Evolutionary conservation across 1,284 basidiomycete genomes (phyloP).

Genomic region (Ustilago bromivora): DNA sequence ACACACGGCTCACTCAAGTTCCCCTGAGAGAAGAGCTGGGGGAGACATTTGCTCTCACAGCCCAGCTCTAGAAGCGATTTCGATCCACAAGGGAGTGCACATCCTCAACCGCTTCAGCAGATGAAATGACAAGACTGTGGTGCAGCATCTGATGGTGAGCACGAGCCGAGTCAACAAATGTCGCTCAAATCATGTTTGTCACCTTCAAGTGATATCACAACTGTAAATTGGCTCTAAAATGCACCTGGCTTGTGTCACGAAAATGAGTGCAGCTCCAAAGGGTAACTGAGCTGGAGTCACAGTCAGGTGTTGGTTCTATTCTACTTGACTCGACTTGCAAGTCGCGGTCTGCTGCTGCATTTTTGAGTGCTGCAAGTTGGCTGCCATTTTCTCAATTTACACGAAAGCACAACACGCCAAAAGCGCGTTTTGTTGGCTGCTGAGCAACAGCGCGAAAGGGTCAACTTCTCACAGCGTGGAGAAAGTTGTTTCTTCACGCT

Average conservation of each 20-base stretch:
- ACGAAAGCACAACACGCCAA: not conserved
- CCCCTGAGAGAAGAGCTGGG: too few relatives aligned
- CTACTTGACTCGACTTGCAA: not conserved
- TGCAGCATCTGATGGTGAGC: not conserved
- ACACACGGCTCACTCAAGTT: too few relatives aligned
- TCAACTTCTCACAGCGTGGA: not conserved
- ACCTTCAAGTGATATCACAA: not conserved
- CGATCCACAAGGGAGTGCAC: too few relatives aligned
- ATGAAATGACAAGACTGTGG: not conserved
- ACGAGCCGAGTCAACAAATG: not conserved
- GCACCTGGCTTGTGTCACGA: constrained; percentile 1
- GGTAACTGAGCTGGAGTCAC: not conserved
- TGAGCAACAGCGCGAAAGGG: not conserved
- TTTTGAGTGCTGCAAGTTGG: constrained; percentile 4
- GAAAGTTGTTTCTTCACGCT: not conserved
- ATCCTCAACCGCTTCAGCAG: too few relatives aligned
- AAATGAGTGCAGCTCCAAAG: not conserved
- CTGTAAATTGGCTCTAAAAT: too few relatives aligned
- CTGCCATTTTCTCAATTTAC: not conserved
- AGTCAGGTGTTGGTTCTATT: not conserved
- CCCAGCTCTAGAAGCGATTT: too few relatives aligned
- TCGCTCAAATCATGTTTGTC: not conserved
- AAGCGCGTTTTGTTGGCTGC: not conserved
- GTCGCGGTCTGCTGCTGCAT: not conserved
- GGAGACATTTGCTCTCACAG: too few relatives aligned